Evolutionary conservation across 208 protist genomes (phyloP), one percentile per base, ranked within the genome.

Genomic region (Borovskyia barvae): DNA sequence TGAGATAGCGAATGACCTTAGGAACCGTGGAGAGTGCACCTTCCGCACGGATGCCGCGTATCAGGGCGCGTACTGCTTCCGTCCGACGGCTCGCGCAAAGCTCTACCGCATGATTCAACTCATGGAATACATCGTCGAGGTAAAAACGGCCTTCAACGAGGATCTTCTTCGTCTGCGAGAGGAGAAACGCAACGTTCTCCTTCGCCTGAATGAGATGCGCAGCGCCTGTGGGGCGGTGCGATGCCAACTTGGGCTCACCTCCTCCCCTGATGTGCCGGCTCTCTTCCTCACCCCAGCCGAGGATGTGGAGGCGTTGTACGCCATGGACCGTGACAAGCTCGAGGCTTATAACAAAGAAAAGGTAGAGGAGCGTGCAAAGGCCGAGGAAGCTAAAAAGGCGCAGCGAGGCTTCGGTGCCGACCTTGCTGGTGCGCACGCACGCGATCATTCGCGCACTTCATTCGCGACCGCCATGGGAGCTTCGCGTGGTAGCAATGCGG

Each of bases 21-120:
- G 35, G 33, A 49, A 72, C 3, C 77, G 89, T 15, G 98, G 98
- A 25, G 97, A 99, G 57, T 98, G 96, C 62, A 84, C 97, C 12
- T 77, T 99, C 26, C 97, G 97, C 43, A 95, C 87, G 2, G 84
- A 94, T 47, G 63, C 80, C 1, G 66, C 76, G 24, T 99, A 98
- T 63, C 73, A 83, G 12, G 39, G 59, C 19, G 55, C 80, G 8
- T 47, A 87, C 45, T 43, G 22, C 19, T 77, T 72, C 35, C 80
- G 88, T 2, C 88, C 98, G 20, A 98, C 98, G 29, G 95, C 97
- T 0, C 74, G 84, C 5, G 90, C 85, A 19, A 99, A 99, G 70
- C 62, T 97, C 20, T 54, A 80, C 28, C 91, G 98, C 54, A 84
- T 99, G 49, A 88, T 98, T 20, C 43, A 84, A 8, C 73, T 99